Base-by-base conservation (phyloP, 441 rosid genomes). In the Populus trichocarpa region DNA sequence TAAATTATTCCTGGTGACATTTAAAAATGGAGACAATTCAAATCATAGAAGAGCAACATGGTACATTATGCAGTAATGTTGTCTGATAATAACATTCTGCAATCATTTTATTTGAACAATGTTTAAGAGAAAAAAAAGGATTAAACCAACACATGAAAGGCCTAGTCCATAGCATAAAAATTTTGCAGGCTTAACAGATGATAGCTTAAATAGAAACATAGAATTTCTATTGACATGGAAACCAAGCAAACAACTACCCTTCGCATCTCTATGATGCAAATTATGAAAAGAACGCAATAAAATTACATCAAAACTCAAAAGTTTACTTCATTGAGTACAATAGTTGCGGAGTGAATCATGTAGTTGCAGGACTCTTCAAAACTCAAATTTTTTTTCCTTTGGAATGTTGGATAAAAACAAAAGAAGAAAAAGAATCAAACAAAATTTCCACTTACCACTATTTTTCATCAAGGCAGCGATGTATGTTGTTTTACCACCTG, bases 401-500 rank as follows among this genome's bases (percentile, higher is more conserved):
- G 67, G 26, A 28, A 33, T 20, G 71, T 72, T 53, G 25, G 20
- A 75, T 8, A 36, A 36, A 8, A 64, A 66, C 13, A 4, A 14
- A 76, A 63, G 13, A 12, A 46, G 6, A 77, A 71, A 69, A 23
- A 33, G 30, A 65, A 70, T 75, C 33, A 50, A 30, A 70, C 57
- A 38, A 80, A 78, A 80, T 13, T 64, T 75, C 61, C 67, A 78
- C 90, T 69, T 89, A 93, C 99, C 98, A 70, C 90, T 91, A 78
- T 96, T 94, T 84, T 93, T 96, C 99, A 96, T 96, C 66, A 96
- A 90, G 22, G 97, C 91, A 10, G 99, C 97, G 81, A 96, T 77
- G 70, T 96, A 96, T 32, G 98, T 93, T 70, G 99, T 96, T 88
- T 96, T 96, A 81, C 98, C 98, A 78, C 98, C 99, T 72, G 99